These are phyloP conservation scores for Penicillium silybi DNA, from an alignment of 495 filamentous ascomycete genomes.

Conservation along the genomic window DNA sequence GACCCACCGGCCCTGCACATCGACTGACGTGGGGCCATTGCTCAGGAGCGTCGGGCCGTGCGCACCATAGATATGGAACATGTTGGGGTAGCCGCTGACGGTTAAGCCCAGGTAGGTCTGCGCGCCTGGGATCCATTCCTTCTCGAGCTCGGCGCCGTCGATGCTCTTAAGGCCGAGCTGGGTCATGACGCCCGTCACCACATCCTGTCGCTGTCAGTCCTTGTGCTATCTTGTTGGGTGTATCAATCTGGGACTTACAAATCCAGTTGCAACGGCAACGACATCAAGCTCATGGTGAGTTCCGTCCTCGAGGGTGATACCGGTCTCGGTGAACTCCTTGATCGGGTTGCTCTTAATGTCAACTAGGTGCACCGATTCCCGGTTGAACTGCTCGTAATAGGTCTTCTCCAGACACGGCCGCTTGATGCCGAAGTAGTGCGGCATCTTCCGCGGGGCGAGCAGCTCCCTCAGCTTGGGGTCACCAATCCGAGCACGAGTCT, in stretches of 20 bases:
- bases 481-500: conserved; percentile 45
- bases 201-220: too few species aligned
- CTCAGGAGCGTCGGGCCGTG: too few species aligned
- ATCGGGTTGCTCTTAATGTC: conserved; percentile 49
- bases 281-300: conserved; percentile 28
- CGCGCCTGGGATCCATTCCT: conserved; percentile 39
- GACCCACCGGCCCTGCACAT: too few species aligned
- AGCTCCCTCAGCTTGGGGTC: conserved; percentile 47
- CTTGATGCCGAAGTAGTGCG: conserved; percentile 54
- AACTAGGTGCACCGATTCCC: conserved; percentile 52
- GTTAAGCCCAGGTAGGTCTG: too few species aligned
- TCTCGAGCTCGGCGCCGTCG: conserved; percentile 25
- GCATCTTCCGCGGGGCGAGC: conserved; percentile 48
- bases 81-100: too few species aligned
- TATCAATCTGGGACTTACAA: conserved; percentile 19
- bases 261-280: conserved; percentile 51
- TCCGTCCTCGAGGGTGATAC: conserved; percentile 23
- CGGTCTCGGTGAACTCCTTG: conserved; percentile 36
- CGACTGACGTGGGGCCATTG: too few species aligned
- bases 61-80: too few species aligned
- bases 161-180: conserved; percentile 41
- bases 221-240: conserved; percentile 29
- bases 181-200: too few species aligned
- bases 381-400: conserved; percentile 59
- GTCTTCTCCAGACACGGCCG: conserved; percentile 49